Conservation (phyloP, 1,284 basidiomycete genomes). For the Cryptococcus jaspeensis region DNA sequence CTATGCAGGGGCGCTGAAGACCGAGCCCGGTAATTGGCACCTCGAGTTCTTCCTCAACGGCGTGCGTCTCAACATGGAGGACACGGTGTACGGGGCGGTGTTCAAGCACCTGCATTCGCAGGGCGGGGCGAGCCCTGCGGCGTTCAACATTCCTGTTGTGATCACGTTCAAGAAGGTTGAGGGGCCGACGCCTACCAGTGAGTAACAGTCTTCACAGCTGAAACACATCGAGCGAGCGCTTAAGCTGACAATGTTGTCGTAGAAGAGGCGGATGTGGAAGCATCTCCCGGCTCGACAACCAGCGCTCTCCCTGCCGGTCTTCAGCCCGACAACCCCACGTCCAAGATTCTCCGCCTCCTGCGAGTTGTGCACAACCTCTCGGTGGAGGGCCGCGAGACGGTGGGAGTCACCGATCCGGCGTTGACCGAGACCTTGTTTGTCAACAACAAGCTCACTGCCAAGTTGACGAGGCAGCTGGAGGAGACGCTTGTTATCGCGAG, state of each 20-base stretch:
- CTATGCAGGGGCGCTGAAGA: constrained; percentile 90
- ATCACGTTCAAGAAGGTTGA: constrained; percentile 90
- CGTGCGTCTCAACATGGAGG: constrained; percentile 72
- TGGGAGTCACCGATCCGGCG: constrained; percentile 41
- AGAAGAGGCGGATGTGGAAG: constrained; percentile 27
- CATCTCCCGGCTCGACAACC: constrained; percentile 39
- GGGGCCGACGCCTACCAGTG: constrained; percentile 64
- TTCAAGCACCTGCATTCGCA: constrained; percentile 54
- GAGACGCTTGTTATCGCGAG: constrained; percentile 99
- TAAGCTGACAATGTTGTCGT: background rate
- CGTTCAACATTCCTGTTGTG: constrained; percentile 23
- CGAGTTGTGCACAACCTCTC: constrained; percentile 78
- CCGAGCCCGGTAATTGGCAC: constrained; percentile 92
- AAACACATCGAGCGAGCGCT: background rate
- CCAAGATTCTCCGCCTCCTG: constrained; percentile 86
- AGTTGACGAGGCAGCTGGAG: constrained; percentile 94
- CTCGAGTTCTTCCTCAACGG: constrained; percentile 92
- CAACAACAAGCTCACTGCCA: constrained; percentile 97
- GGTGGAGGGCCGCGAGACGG: constrained; percentile 54
- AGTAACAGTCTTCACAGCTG: background rate
- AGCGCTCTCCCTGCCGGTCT: constrained; percentile 63
- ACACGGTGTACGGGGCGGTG: constrained; percentile 94
- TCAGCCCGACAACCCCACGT: constrained; percentile 71
- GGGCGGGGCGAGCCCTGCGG: constrained; percentile 9
- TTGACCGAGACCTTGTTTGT: constrained; percentile 78